Evolutionary conservation across 2,329 filamentous ascomycete species (phyloP).

Genomic region (Venturia pyrina): DNA sequence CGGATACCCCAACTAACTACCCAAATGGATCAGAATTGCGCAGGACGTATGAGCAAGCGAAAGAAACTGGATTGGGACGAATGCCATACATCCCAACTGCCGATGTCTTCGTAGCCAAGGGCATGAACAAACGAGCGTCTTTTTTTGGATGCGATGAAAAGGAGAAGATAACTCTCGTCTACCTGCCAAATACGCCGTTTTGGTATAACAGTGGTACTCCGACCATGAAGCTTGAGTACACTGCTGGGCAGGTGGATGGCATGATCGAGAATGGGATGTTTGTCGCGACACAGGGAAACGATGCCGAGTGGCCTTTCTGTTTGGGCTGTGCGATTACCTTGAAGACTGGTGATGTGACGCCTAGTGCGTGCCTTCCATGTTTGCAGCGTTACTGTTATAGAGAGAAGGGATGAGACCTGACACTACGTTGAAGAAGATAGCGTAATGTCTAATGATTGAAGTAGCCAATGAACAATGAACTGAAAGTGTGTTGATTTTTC

Average conservation of each 20-base stretch:
- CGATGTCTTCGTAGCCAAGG: constrained; percentile 47
- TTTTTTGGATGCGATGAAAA: constrained; percentile 52
- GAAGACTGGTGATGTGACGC: constrained; percentile 21
- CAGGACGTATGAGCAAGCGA: constrained; percentile 48
- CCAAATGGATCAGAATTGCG: constrained; percentile 51
- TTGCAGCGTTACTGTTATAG: constrained; percentile 31
- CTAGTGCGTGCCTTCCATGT: constrained; percentile 28
- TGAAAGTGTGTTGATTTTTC: too few relatives aligned
- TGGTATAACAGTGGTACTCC: constrained; percentile 23
- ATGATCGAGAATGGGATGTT: constrained; percentile 33
- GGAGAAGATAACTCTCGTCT: constrained; percentile 27
- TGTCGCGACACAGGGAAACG: constrained; percentile 29
- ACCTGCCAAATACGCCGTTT: constrained; percentile 35
- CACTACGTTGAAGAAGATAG: neutral
- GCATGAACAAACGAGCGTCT: constrained; percentile 49
- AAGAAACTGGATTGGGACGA: constrained; percentile 40
- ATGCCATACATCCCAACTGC: constrained; percentile 50
- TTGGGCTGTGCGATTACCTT: constrained; percentile 33
- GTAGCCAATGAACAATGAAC: neutral
- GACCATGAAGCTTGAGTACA: constrained; percentile 27
- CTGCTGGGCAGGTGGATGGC: constrained; percentile 23
- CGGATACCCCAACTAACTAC: constrained; percentile 48
- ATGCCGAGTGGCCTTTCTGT: constrained; percentile 28
- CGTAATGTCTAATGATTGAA: neutral
- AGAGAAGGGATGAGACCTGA: neutral